Base-by-base conservation (phyloP, 1,284 basidiomycete genomes). In the Melampsora larici-populina region DNA sequence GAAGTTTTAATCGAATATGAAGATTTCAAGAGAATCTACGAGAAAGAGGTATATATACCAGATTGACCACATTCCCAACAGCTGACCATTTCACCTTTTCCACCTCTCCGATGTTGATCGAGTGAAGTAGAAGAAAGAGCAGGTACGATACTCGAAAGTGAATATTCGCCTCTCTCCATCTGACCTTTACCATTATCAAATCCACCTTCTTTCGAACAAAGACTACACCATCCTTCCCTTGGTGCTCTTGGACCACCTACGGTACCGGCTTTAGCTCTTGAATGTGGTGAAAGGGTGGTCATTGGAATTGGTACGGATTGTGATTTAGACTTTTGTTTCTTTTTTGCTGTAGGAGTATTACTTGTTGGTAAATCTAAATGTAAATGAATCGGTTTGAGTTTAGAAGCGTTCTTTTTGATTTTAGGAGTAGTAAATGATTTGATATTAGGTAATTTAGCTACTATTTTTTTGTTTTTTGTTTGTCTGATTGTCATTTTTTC, bases 1-100 rank as follows among this genome's bases (percentile, higher is more conserved):
- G 40, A 7, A 43, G 11, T 1, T 43, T 43, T 43, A 13, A 26
- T 43, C 18, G 1, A 15, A 33, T n/a, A 43, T 26, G 43, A 13
- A 6, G 31, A 1, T 21, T 73, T 31, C 0, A 26, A 29, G 33
- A 40, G 8, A 63, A 46, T 40, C 31, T n/a, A 46, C 11, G 58
- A 51, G 17, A 31, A 51, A 43, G 13, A 29, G 24, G 68, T 64
- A 29, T 17, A n/a, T 63, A 62, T 40, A 69, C 73, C 73, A 58
- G 65, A 68, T 58, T 76, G 73, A 62, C 73, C 73, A 63, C 73
- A 76, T 62, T 76, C 73, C 73, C 73, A 76, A 63, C 73, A 76
- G 66, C 73, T 76, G 21, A 76, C 66, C 73, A 76, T 76, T 63
- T 76, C 73, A 26, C 73, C 73, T 26, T 76, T 76, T 13, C 73